Base-by-base conservation (phyloP, 805 yeast genomes). In the Suhomyces xylopsoci region DNA sequence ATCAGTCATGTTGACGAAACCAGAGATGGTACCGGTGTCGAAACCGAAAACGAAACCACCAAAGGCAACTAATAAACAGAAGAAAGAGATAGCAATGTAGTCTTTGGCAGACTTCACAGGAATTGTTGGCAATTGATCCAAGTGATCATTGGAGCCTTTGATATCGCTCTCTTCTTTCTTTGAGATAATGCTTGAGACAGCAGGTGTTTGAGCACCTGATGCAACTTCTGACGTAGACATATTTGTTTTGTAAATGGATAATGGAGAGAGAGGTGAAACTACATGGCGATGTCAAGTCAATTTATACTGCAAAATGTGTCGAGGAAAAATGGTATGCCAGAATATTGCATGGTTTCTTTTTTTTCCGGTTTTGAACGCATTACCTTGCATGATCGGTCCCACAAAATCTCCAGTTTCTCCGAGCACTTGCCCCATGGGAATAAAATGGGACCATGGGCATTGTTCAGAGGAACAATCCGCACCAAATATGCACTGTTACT, bases 141-240 rank as follows among this genome's bases (percentile, higher is more conserved):
- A 17, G 12, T 38, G 42, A 3, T 38, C 42, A 8, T 38, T 4
- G 19, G 42, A 19, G 24, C 42, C 42, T 38, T 38, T 10, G 22
- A 17, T 22, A 30, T 32, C 14, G 49, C 64, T 59, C 48, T 61
- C 62, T 50, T 61, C 62, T 49, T 65, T 65, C 22, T 61, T 65
- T 30, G 67, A 55, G 20, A 69, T 51, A 17, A 66, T 61, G 36
- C 64, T 60, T 51, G 59, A 62, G 43, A 60, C 60, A 36, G 65
- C 65, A 50, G 76, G 75, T 45, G 76, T 70, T 50, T 64, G 70
- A 48, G 59, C 64, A 50, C 70, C 73, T 45, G 73, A 62, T 24
- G 57, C 43, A 28, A 61, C 48, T 52, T 66, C 64, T 52, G 63
- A 63, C 50, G 61, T 58, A 50, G 69, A 62, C 68, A 65, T 64